A percentile compares a stretch with the other conserved stretches of the same genome.
Evolutionary conservation across 2,329 filamentous ascomycete species (phyloP).

Genomic region (Rutstroemia sydowiana): DNA sequence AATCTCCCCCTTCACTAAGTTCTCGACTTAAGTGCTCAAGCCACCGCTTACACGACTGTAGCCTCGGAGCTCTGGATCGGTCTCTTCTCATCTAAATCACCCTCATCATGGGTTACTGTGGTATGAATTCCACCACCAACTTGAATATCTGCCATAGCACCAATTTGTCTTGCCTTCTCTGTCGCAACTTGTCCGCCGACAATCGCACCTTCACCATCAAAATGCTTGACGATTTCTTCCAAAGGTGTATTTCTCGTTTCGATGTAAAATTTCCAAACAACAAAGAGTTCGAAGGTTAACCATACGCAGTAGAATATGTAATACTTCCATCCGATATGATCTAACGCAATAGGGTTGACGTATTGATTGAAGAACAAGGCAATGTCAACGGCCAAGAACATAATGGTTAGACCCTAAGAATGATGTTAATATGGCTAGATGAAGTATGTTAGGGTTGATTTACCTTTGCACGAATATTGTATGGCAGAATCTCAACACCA

Average conservation of each 20-base stretch:
- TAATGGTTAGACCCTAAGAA: slow-evolving; percentile 31
- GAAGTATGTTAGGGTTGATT: neutral
- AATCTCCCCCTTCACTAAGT: too few species aligned
- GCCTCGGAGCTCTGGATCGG: too few species aligned
- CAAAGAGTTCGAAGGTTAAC: slow-evolving; percentile 23
- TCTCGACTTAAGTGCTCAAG: too few species aligned
- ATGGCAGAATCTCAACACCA: slow-evolving; percentile 25
- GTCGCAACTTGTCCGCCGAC: slow-evolving; percentile 12
- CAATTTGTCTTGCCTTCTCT: slow-evolving; percentile 9
- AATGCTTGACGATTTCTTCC: slow-evolving; percentile 39
- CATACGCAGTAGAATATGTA: slow-evolving; percentile 37
- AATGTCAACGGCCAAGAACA: slow-evolving; percentile 38
- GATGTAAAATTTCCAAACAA: slow-evolving; percentile 32
- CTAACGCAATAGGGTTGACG: slow-evolving; percentile 37
- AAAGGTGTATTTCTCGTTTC: slow-evolving; percentile 38
- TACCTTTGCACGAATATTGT: slow-evolving; percentile 28
- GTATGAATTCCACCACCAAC: neutral
- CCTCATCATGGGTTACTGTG: neutral
- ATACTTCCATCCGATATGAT: slow-evolving; percentile 35
- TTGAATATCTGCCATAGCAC: slow-evolving; percentile 4
- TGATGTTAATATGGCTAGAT: neutral
- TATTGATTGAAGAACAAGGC: slow-evolving; percentile 39
- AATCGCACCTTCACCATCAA: slow-evolving; percentile 36
- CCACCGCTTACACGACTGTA: too few species aligned
- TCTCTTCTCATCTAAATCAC: slow-evolving; percentile 1